Conservation (phyloP, 2,329 filamentous ascomycete species). For the Fusarium sp. region DNA sequence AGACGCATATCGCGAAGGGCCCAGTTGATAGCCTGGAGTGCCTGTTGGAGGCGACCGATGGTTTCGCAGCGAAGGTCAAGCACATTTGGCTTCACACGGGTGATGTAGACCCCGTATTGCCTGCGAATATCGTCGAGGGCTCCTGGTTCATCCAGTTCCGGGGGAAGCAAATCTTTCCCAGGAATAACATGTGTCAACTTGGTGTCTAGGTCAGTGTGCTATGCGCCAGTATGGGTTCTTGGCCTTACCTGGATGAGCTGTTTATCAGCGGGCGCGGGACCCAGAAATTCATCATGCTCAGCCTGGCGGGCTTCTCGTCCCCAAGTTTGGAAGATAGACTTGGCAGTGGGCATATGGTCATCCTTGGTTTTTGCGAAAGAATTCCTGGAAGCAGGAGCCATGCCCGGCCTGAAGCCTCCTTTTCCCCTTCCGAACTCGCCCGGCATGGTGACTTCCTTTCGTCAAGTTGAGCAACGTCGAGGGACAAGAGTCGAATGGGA, state of each 20-base stretch:
- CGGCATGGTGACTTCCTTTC: constrained; percentile 2
- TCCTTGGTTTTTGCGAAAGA: constrained; percentile 2
- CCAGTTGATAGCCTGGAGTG: constrained; percentile 45
- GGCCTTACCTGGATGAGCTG: constrained; percentile 40
- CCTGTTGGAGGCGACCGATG: constrained; percentile 40
- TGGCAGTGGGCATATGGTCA: constrained; percentile 29
- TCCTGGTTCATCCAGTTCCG: constrained; percentile 34
- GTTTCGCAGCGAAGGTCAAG: constrained; percentile 42
- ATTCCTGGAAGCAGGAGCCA: not conserved
- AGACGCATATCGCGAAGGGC: constrained; percentile 47
- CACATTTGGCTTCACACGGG: constrained; percentile 31
- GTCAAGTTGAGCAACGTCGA: not conserved
- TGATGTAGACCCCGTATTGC: constrained; percentile 47
- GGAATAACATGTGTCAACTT: constrained; percentile 44
- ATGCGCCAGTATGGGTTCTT: not conserved
- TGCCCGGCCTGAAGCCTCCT: not conserved
- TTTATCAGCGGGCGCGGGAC: constrained; percentile 34
- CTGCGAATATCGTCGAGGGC: constrained; percentile 44
- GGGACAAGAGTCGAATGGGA: no score
- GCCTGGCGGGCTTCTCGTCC: constrained; percentile 27
- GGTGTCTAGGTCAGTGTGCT: not conserved
- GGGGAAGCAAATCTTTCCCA: constrained; percentile 41
- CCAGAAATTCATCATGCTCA: constrained; percentile 38
- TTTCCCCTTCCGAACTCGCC: constrained; percentile 4
- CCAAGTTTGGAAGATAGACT: constrained; percentile 33